These are phyloP conservation scores for Penicillium salamii DNA, from an alignment of 495 filamentous ascomycete species.

Conservation along the genomic window DNA sequence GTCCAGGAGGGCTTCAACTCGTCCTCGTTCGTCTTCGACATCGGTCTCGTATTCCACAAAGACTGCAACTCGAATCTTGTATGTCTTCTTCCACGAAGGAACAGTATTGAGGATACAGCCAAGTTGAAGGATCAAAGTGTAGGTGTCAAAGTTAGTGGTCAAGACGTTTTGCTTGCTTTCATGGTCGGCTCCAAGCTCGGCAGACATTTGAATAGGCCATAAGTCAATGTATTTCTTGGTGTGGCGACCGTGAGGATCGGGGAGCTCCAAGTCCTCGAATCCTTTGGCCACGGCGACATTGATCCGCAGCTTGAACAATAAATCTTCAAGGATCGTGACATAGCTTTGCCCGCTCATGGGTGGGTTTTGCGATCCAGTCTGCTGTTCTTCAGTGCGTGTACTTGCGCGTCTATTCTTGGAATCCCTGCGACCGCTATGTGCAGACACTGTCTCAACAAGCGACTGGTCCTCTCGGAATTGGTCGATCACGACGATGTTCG, in stretches of 20 bases:
- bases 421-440: conserved; percentile 20
- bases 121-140: conserved; percentile 82
- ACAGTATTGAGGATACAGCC: conserved; percentile 84
- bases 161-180: conserved; percentile 63
- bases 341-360: conserved; percentile 67
- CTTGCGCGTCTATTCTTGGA: conserved; percentile 24
- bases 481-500: conserved; percentile 81
- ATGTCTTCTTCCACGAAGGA: conserved; percentile 76
- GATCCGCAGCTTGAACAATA: conserved; percentile 72
- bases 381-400: conserved; percentile 6
- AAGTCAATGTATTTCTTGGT: conserved; percentile 81
- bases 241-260: conserved; percentile 51
- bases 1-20: conserved; percentile 72
- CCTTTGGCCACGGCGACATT: conserved; percentile 86
- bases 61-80: conserved; percentile 71
- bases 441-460: conserved; percentile 44
- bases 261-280: conserved; percentile 73
- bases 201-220: conserved; percentile 85
- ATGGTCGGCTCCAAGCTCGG: conserved; percentile 65
- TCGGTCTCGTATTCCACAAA: conserved; percentile 90
- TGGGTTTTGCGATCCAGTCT: conserved; percentile 55
- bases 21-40: conserved; percentile 70
- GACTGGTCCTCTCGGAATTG: conserved; percentile 59
- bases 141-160: conserved; percentile 91
- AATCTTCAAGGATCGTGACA: conserved; percentile 79